These are phyloP conservation scores for Peronospora tabacina DNA, from an alignment of 352 stramenopile genomes.

Conservation along the genomic window DNA sequence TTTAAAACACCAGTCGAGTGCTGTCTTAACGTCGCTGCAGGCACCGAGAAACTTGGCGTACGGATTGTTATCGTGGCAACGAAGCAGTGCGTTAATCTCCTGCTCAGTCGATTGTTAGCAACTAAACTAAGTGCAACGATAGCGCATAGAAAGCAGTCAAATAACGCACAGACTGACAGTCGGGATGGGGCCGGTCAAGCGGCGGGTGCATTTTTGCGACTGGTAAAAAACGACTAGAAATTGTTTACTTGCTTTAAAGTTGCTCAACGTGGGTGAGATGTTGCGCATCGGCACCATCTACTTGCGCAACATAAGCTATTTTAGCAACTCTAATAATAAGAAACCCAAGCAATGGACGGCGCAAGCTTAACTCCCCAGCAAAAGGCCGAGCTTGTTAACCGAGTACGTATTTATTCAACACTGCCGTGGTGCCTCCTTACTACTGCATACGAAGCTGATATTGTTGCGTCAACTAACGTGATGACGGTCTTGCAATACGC, in stretches of 20 bases:
- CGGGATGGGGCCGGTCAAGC: constrained; percentile 68
- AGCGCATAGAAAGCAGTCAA: neutral
- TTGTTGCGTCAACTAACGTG: no score
- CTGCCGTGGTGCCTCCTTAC: neutral
- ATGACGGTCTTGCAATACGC: neutral
- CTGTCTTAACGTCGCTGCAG: constrained; percentile 65
- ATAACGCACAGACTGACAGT: constrained; percentile 68
- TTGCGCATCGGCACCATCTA: neutral
- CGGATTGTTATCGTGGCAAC: constrained; percentile 72
- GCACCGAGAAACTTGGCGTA: constrained; percentile 69
- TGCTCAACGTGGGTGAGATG: neutral
- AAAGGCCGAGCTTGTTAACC: constrained; percentile 81
- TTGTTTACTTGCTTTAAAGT: neutral
- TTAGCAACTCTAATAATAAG: neutral
- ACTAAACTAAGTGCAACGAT: neutral
- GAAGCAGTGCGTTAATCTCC: constrained; percentile 60
- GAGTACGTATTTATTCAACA: constrained; percentile 35
- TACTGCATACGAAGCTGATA: no score
- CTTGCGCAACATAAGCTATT: neutral
- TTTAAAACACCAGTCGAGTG: constrained; percentile 73
- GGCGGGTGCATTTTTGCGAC: constrained; percentile 54
- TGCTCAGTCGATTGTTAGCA: constrained; percentile 21
- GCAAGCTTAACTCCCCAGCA: constrained; percentile 72
- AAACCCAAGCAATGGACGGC: constrained; percentile 49
- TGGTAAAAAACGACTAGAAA: neutral